These are phyloP conservation scores for Macrocystidia cucumis DNA, from an alignment of 1,284 basidiomycete species.

Conservation along the genomic window DNA sequence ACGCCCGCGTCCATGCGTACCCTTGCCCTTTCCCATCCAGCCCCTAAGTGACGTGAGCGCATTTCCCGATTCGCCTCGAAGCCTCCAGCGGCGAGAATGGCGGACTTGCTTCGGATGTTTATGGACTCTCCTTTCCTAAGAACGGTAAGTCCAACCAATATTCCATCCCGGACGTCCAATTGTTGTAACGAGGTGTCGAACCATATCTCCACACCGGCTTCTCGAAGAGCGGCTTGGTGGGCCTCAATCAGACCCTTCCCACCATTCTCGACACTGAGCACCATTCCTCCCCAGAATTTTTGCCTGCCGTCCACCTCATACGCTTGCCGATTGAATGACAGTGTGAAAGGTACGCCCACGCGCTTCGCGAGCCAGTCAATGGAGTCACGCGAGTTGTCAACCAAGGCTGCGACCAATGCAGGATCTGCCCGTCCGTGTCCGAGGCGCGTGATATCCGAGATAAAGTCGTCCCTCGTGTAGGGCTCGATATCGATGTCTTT, in stretches of 20 bases:
- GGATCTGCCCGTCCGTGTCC: constrained; percentile 40
- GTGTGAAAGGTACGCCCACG: constrained; percentile 45
- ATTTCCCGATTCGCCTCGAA: constrained; percentile 50
- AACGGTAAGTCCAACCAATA: constrained; percentile 38
- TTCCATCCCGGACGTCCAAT: constrained; percentile 22
- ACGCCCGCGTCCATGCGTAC: constrained; percentile 29
- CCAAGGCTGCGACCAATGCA: constrained; percentile 41
- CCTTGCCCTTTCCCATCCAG: constrained; percentile 46
- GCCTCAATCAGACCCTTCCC: constrained; percentile 62
- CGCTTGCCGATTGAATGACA: constrained; percentile 60
- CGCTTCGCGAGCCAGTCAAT: constrained; percentile 46
- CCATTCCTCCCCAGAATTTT: constrained; percentile 65
- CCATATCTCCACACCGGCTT: constrained; percentile 46
- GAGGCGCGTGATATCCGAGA: constrained; percentile 52
- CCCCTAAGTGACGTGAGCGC: constrained; percentile 44
- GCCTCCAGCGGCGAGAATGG: constrained; percentile 58
- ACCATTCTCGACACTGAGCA: constrained; percentile 48
- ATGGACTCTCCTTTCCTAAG: constrained; percentile 26
- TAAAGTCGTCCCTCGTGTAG: constrained; percentile 47
- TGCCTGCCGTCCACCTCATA: constrained; percentile 54
- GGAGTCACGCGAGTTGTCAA: constrained; percentile 46
- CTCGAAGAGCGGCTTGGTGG: constrained; percentile 40
- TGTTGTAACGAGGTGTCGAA: constrained; percentile 44
- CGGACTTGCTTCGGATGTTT: constrained; percentile 29
- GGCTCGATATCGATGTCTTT: constrained; percentile 47